Evolutionary conservation across 2,329 filamentous ascomycete genomes (phyloP).

Genomic region (Sporothrix curviconia): DNA sequence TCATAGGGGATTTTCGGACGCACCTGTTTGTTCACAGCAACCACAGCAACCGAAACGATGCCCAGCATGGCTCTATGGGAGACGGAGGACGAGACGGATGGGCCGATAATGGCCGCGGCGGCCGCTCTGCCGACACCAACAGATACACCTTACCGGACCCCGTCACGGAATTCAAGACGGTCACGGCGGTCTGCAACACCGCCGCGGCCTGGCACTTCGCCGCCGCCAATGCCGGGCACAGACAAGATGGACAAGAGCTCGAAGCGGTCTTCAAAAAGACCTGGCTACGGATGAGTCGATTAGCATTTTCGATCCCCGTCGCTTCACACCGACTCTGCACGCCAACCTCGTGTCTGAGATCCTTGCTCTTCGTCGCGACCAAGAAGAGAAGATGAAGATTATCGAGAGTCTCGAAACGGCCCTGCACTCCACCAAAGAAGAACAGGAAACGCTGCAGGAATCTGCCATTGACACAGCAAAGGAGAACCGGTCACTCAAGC

Average conservation of each 20-base stretch:
- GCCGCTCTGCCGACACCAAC: constrained; percentile 58
- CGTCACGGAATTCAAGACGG: constrained; percentile 55
- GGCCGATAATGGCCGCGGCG: constrained; percentile 43
- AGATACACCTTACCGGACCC: constrained; percentile 65
- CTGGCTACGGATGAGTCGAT: constrained; percentile 60
- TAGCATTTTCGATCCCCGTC: constrained; percentile 73
- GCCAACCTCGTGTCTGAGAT: constrained; percentile 95
- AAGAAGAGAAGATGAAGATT: constrained; percentile 80
- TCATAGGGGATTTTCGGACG: constrained; percentile 8
- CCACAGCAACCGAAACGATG: constrained; percentile 4
- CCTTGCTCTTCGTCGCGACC: constrained; percentile 73
- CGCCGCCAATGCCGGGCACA: constrained; percentile 40
- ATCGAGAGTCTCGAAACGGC: constrained; percentile 79
- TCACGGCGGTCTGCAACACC: constrained; percentile 65
- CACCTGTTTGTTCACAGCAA: not conserved
- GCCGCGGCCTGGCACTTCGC: constrained; percentile 52
- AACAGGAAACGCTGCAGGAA: constrained; percentile 64
- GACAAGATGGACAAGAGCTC: constrained; percentile 38
- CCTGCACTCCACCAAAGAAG: constrained; percentile 63
- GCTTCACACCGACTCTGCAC: constrained; percentile 92
- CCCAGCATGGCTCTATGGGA: constrained; percentile 51
- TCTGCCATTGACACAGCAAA: constrained; percentile 59
- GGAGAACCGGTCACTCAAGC: constrained; percentile 73
- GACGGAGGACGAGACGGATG: constrained; percentile 56
- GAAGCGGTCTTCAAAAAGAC: constrained; percentile 52